phyloP scores from a whole-genome alignment of 225 moss, liverwort and hornwort genomes.

The Asterella californica region DNA sequence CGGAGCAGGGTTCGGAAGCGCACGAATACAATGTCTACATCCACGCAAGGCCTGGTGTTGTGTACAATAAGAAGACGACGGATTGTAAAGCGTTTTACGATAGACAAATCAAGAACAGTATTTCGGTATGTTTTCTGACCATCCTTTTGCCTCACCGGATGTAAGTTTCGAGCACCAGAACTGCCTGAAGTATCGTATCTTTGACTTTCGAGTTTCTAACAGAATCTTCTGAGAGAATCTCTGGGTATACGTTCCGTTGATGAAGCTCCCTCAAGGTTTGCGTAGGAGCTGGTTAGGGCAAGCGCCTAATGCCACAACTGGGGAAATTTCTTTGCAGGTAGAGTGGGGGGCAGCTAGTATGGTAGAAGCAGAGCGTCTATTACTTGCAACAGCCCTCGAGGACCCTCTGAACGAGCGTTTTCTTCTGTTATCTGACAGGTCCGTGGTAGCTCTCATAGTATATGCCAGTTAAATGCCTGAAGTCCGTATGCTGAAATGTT shows the following conservation, averaged over 20 bases:
- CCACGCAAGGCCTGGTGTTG: conserved; percentile 76
- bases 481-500: not conserved
- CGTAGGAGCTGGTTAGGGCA: not conserved
- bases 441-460: not conserved
- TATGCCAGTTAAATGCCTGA: not conserved
- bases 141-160: not conserved
- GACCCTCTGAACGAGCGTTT: conserved; percentile 78
- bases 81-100: conserved; percentile 61
- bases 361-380: conserved; percentile 77
- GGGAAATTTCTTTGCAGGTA: conserved; percentile 49
- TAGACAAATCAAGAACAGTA: conserved; percentile 57
- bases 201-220: not conserved
- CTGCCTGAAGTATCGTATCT: not conserved
- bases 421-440: conserved; percentile 89
- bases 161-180: not conserved
- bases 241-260: not conserved
- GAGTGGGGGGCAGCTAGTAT: conserved; percentile 88
- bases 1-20: conserved; percentile 54
- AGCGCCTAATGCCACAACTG: not conserved
- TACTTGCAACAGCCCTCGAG: conserved; percentile 56
- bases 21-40: conserved; percentile 79
- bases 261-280: not conserved
- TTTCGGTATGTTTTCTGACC: conserved; percentile 24
- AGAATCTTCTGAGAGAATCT: too few species aligned
- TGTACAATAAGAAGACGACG: conserved; percentile 54